Percentiles rank a stretch among this genome's conserved stretches.
Conservation (phyloP, 106 monocot species). For the Dendrobium huoshanense region DNA sequence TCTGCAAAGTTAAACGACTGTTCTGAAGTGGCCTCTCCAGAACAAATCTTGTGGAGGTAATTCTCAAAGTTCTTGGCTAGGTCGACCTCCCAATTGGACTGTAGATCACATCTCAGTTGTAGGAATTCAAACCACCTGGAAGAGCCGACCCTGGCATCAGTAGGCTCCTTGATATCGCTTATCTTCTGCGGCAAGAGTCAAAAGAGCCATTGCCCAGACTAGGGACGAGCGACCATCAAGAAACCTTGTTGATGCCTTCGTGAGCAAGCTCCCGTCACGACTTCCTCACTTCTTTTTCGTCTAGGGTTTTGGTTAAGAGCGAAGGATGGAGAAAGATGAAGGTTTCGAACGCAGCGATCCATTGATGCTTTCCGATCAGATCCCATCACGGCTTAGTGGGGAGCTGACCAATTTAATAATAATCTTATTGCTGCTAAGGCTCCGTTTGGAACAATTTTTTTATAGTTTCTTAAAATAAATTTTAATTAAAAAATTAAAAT, state of each 20-base stretch:
- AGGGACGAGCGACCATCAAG: not conserved
- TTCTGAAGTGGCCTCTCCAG: conserved; percentile 55
- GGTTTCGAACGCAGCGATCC: too few relatives aligned
- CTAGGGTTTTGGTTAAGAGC: too few relatives aligned
- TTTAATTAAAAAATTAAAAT: too few relatives aligned
- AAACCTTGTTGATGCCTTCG: not conserved
- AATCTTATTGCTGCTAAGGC: too few relatives aligned
- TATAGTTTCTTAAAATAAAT: too few relatives aligned
- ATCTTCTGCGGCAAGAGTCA: conserved; percentile 7
- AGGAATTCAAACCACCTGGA: conserved; percentile 23
- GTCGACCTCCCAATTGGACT: conserved; percentile 85
- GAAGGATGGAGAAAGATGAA: too few relatives aligned
- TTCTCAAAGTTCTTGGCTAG: conserved; percentile 82
- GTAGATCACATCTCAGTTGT: conserved; percentile 63
- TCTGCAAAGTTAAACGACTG: conserved; percentile 81
- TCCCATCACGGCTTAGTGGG: too few relatives aligned
- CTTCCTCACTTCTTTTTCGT: too few relatives aligned
- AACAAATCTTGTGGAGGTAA: conserved; percentile 92
- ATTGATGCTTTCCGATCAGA: too few relatives aligned
- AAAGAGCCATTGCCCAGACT: conserved; percentile 13
- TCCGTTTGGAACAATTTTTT: too few relatives aligned
- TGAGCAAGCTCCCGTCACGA: too few relatives aligned
- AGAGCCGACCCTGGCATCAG: conserved; percentile 9
- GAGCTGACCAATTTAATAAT: too few relatives aligned
- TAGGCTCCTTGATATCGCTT: conserved; percentile 20